Evolutionary conservation across 371 early-diverging fungal genomes (phyloP).

Genomic region (Apophysomyces trapeziformis): DNA sequence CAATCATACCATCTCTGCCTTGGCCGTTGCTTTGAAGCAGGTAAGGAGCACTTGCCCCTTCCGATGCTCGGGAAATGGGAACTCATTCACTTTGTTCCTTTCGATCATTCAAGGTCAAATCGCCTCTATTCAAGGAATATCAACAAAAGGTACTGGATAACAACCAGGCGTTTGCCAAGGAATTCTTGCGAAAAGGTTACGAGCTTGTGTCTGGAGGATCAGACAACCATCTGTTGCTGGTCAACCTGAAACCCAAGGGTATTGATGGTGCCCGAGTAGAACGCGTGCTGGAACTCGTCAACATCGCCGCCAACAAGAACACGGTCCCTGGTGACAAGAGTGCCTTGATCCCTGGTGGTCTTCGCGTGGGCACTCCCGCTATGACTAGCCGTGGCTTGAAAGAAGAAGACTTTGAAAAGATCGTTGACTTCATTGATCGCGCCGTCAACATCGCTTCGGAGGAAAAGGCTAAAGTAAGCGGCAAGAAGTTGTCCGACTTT

Average conservation of each 20-base stretch:
- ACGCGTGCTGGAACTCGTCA: conserved; percentile 90
- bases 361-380: conserved; percentile 94
- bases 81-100: conserved; percentile 13
- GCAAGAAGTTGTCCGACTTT: conserved; percentile 77
- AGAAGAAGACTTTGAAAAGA: conserved; percentile 84
- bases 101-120: conserved; percentile 35
- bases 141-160: conserved; percentile 90
- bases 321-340: conserved; percentile 97
- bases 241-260: conserved; percentile 83
- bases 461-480: conserved; percentile 58
- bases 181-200: conserved; percentile 75
- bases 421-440: conserved; percentile 87
- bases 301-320: conserved; percentile 99
- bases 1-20: conserved; percentile 98
- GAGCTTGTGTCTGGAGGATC: conserved; percentile 94
- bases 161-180: conserved; percentile 85
- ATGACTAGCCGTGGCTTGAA: conserved; percentile 96
- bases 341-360: conserved; percentile 95
- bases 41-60: neutral
- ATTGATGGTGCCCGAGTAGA: conserved; percentile 96
- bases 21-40: conserved; percentile 97
- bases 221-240: conserved; percentile 92
- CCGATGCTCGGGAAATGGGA: conserved; percentile 7
- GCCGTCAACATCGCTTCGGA: conserved; percentile 76
- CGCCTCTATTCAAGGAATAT: conserved; percentile 90